Evolutionary conservation across 164 flowering plant genomes (phyloP), one percentile per base, ranked within the genome.

Genomic region (Magnolia officinalis): DNA sequence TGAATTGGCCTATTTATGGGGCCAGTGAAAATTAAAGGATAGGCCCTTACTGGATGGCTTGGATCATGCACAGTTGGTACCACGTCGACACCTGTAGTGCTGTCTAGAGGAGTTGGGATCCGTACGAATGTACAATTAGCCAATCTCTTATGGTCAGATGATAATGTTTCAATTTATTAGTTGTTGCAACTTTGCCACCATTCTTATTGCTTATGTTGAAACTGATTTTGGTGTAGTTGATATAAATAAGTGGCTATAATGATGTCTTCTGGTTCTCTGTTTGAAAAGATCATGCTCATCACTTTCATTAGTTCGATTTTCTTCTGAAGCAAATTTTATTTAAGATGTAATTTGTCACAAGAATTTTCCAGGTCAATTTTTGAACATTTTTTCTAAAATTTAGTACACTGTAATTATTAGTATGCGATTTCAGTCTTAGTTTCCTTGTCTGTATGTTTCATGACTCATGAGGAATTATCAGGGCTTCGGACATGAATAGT

Each of bases 121-220:
- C 6, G 6, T 3, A 37, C 45, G 45, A 37, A 37, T 37, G 45
- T 37, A 37, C 45, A 37, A 37, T 37, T 37, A 37, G 6, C 45
- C 45, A 37, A 4, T 37, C 45, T 37, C 45, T 37, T 37, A 37
- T 37, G 45, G 45, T 5, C 45, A 4, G 45, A 2, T 1, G 29
- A 52, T 9, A 52, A 65, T 64, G 20, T 24, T 50, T 77, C 51
- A 26, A 11, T 73, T 49, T 24, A 18, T 65, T 55, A 67, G 55
- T 52, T 76, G 50, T 76, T 50, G 74, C 50, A 20, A 19, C 74
- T 69, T 21, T 45, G 23, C 49, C 63, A 59, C 31, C 50, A 78
- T 61, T 74, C 18, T 24, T 67, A 68, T 45, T 37, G 67, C 58
- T 29, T 52, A 51, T 67, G 29, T 14, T 20, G 49, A 31, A 73